Base-by-base conservation (phyloP, 352 stramenopile species). In the Phytophthora litchii region DNA sequence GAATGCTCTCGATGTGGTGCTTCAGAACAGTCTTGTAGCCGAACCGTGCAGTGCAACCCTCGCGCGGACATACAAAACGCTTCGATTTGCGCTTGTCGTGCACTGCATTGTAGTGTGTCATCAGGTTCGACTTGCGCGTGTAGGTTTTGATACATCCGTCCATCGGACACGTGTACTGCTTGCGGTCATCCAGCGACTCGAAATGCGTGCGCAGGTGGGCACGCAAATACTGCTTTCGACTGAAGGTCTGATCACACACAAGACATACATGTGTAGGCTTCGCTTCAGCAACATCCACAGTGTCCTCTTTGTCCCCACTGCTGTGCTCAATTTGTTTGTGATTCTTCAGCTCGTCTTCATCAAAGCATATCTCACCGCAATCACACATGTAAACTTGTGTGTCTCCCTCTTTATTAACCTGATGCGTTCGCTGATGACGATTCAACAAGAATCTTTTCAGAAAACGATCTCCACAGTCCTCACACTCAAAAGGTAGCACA, bases 1-100 rank as follows among this genome's bases (percentile, higher is more conserved):
- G 84, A n/a, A 91, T 69, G 38, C 60, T 86, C 20, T 78, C 64
- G 16, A 93, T 70, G 54, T 93, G 84, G 45, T 69, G 75, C 19
- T 64, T 68, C 7, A 94, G 61, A 21, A 89, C 74, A 16, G 76
- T 89, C 55, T 92, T 92, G 68, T 91, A 91, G 14, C 76, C 75
- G 53, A 94, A 94, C 12, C 67, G 72, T 17, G 76, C 80, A 3
- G 71, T 57, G 51, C 86, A 94, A 8, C 64, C 70, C 1, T 82
- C 74, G 14, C 74, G 64, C 4, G 78, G 79, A 55, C 86, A 94
- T 46, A 63, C 69, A 64, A 91, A 94, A 20, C 76, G 76, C 64
- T 72, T 58, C 9, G 76, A 86, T 49, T 84, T 86, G 61, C 66
- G 58, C 3, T 70, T 54, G 31, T 90, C 80, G 38, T 92, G 83